Conservation (phyloP, 1,284 basidiomycete species). For the Naganishia cerealis region DNA sequence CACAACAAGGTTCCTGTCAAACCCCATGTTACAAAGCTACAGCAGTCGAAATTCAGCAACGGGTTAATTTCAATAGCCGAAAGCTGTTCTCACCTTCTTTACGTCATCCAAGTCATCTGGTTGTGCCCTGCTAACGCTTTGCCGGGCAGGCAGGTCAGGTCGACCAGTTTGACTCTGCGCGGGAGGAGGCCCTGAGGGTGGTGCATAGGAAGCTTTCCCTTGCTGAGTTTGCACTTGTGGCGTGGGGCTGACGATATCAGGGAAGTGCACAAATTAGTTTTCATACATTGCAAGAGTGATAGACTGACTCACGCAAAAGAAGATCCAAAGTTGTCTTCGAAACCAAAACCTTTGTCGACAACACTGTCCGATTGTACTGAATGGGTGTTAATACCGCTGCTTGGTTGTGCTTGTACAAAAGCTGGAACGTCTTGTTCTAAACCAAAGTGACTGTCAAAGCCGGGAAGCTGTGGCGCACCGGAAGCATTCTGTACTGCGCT, state of each 20-base stretch:
- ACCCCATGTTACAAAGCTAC: slow-evolving; percentile 54
- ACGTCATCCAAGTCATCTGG: slow-evolving; percentile 54
- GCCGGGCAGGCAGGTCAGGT: slow-evolving; percentile 44
- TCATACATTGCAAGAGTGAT: not conserved
- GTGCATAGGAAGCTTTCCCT: slow-evolving; percentile 3
- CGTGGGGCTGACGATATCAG: not conserved
- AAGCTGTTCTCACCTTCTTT: slow-evolving; percentile 46
- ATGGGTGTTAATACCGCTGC: not conserved
- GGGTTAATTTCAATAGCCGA: not conserved
- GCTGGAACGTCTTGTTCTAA: slow-evolving; percentile 2
- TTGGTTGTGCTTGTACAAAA: not conserved
- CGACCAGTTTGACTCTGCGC: slow-evolving; percentile 9
- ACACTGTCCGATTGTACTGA: not conserved
- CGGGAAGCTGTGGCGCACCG: slow-evolving; percentile 24
- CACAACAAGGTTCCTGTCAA: slow-evolving; percentile 48
- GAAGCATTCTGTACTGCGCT: not conserved
- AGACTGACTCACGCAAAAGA: slow-evolving; percentile 11
- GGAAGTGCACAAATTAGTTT: not conserved
- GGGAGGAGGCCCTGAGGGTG: slow-evolving; percentile 26
- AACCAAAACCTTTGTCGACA: slow-evolving; percentile 18
- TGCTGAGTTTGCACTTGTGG: slow-evolving; percentile 10
- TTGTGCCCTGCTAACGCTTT: slow-evolving; percentile 43
- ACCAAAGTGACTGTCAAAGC: slow-evolving; percentile 22
- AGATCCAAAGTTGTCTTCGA: slow-evolving; percentile 32
- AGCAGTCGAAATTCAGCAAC: not conserved